These are phyloP conservation scores for Rhododendron griersonianum DNA, from an alignment of 148 eudicot species.

Conservation along the genomic window DNA sequence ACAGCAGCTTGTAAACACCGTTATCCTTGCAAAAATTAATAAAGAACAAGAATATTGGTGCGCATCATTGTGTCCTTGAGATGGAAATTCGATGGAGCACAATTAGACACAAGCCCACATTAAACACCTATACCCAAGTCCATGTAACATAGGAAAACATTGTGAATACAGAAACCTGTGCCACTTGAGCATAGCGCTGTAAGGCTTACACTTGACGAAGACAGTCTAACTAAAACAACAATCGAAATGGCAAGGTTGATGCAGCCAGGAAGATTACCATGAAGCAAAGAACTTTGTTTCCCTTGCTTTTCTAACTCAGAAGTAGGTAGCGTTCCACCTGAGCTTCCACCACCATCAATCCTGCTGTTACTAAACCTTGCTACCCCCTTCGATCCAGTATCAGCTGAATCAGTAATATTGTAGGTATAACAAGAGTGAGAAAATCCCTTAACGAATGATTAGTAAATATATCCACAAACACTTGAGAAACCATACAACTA, in stretches of 20 bases:
- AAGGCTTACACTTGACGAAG: neutral
- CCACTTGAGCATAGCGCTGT: neutral
- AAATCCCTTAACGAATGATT: slow-evolving; percentile 8
- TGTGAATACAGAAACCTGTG: neutral
- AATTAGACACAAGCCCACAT: neutral
- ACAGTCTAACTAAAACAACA: neutral
- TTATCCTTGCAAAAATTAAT: neutral
- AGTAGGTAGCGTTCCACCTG: slow-evolving; percentile 31
- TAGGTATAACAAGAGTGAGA: slow-evolving; percentile 21
- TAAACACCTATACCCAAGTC: neutral
- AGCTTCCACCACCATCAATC: slow-evolving; percentile 42
- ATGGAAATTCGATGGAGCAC: neutral
- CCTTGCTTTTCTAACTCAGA: slow-evolving; percentile 45
- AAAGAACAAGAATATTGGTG: neutral
- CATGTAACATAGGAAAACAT: neutral
- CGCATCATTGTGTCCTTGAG: neutral
- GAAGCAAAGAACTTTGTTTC: slow-evolving; percentile 37
- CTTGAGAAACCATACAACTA: neutral
- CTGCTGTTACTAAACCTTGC: slow-evolving; percentile 28
- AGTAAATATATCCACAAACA: neutral
- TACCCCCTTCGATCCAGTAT: slow-evolving; percentile 49
- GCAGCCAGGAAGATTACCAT: slow-evolving; percentile 38
- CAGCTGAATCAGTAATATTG: slow-evolving; percentile 40
- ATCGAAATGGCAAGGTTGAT: neutral
- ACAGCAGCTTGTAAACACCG: neutral